Evolutionary conservation across 2,329 filamentous ascomycete genomes (phyloP).

Genomic region (Botrytis tulipae): DNA sequence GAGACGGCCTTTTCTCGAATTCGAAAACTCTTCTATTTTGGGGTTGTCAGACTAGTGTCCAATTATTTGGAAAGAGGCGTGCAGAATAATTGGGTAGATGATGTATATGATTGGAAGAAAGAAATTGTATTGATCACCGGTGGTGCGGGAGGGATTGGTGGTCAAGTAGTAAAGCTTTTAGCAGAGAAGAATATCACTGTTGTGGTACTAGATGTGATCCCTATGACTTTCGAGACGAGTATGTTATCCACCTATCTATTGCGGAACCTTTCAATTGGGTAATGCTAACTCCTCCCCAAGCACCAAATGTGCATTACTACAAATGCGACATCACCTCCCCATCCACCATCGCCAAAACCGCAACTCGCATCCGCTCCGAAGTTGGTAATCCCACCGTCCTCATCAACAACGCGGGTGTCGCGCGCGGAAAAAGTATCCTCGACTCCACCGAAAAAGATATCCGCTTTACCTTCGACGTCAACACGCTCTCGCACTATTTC

Average conservation of each 20-base stretch:
- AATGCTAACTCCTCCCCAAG: slow-evolving; percentile 31
- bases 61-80: slow-evolving; percentile 51
- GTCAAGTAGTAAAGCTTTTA: slow-evolving; percentile 62
- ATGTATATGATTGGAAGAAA: slow-evolving; percentile 61
- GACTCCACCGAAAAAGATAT: slow-evolving; percentile 56
- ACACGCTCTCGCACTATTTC: slow-evolving; percentile 66
- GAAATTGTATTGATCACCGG: slow-evolving; percentile 75
- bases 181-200: slow-evolving; percentile 64
- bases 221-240: slow-evolving; percentile 54
- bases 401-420: slow-evolving; percentile 70
- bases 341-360: slow-evolving; percentile 51
- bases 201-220: slow-evolving; percentile 68
- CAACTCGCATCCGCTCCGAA: slow-evolving; percentile 50
- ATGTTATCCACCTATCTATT: slow-evolving; percentile 29
- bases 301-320: slow-evolving; percentile 63
- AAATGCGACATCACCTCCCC: slow-evolving; percentile 67
- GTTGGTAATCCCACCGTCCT: slow-evolving; percentile 67
- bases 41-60: slow-evolving; percentile 50
- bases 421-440: slow-evolving; percentile 60
- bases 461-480: slow-evolving; percentile 69
- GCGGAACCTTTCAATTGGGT: background rate
- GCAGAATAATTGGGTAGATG: slow-evolving; percentile 50
- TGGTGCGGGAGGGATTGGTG: slow-evolving; percentile 72
- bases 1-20: slow-evolving; percentile 52
- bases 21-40: slow-evolving; percentile 52